These are phyloP conservation scores for Zymoseptoria passerinii DNA, from an alignment of 2,329 filamentous ascomycete genomes.

Conservation along the genomic window DNA sequence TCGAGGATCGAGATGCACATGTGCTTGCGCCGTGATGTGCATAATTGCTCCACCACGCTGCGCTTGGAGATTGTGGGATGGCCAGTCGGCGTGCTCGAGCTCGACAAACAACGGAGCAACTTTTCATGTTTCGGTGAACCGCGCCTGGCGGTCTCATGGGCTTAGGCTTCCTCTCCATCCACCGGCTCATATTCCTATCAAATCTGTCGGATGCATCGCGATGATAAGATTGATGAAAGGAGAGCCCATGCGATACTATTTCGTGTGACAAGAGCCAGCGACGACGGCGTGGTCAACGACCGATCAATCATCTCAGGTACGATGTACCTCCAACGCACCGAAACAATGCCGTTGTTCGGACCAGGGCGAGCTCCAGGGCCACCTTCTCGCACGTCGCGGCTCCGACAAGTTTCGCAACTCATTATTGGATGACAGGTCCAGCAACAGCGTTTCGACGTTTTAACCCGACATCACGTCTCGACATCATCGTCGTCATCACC, in stretches of 20 bases:
- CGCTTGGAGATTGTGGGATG: not conserved
- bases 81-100: not conserved
- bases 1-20: not conserved
- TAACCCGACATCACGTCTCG: not conserved
- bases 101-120: not conserved
- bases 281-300: not conserved
- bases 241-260: not conserved
- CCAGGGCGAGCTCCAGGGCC: not conserved
- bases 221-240: not conserved
- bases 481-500: not conserved
- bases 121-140: not conserved
- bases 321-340: not conserved
- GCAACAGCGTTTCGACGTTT: not conserved
- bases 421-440: not conserved
- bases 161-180: not conserved
- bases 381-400: too few species aligned
- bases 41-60: not conserved
- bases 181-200: not conserved
- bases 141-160: not conserved
- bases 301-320: not conserved
- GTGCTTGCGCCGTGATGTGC: not conserved
- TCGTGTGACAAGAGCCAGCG: not conserved
- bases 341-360: not conserved
- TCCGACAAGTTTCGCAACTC: not conserved
- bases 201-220: not conserved